Evolutionary conservation across 176 grass and related monocot genomes (phyloP).

Genomic region (Lolium rigidum): DNA sequence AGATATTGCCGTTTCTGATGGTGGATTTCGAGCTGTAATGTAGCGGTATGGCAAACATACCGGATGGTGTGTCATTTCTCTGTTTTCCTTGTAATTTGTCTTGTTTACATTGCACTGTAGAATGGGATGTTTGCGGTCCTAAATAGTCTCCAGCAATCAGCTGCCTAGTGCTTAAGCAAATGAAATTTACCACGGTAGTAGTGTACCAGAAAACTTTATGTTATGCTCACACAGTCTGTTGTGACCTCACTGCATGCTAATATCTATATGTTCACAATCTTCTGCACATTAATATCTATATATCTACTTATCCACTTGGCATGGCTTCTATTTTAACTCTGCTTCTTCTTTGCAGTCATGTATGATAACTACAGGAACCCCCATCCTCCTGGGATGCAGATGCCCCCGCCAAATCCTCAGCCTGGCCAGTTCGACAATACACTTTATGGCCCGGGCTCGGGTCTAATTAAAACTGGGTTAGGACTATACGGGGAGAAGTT

Average conservation of each 20-base stretch:
- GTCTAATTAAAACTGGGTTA: conserved; percentile 66
- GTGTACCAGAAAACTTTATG: neutral
- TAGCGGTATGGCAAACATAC: neutral
- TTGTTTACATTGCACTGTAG: neutral
- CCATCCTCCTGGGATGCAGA: conserved; percentile 53
- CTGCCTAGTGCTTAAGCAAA: neutral
- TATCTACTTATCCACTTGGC: neutral
- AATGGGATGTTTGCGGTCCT: neutral
- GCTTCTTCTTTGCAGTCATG: conserved; percentile 69
- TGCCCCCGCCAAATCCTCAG: conserved; percentile 53
- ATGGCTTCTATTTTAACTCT: neutral
- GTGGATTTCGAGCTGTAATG: neutral
- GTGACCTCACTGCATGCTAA: too few relatives aligned
- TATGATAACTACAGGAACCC: conserved; percentile 60
- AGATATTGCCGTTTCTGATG: neutral
- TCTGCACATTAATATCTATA: neutral
- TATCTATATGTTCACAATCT: neutral
- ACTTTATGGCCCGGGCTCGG: conserved; percentile 76
- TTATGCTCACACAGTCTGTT: neutral
- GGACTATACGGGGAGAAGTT: conserved; percentile 77
- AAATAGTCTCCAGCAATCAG: neutral
- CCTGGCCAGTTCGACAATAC: conserved; percentile 69
- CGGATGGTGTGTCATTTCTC: neutral
- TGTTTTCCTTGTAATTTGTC: neutral
- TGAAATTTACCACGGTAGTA: neutral